Evolutionary conservation across 352 stramenopile species (phyloP), one percentile per base, ranked within the genome.

Genomic region (Phytophthora capsici): DNA sequence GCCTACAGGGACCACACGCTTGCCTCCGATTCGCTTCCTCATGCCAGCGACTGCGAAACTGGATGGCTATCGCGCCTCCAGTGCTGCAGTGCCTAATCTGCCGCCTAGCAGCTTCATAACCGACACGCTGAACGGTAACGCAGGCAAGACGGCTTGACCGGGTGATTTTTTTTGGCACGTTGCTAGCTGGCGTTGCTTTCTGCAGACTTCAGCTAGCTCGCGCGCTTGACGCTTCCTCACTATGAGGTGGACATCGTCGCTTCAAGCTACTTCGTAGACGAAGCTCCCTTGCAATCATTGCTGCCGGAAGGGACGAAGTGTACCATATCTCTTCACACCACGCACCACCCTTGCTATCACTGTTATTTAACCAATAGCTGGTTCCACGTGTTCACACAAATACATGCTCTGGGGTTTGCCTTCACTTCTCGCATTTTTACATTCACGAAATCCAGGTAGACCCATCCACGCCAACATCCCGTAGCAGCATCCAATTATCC

Each of bases 21-120:
- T 93, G 40, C 84, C 84, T 20, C 84, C 84, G 20, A 93, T 93
- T 69, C 89, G 84, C 65, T 90, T 83, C 50, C 74, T 93, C 44
- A 93, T 86, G 49, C 78, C 80, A 0, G 71, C 28, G 28, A 34
- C 28, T 34, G 77, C 54, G 28, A 93, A 91, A 32, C 66, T 90
- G 4, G 82, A 90, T 40, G 78, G 78, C 22, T 90, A 83, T 69
- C 78, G 80, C 14, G 73, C 71, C 16, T 76, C 73, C 17, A 84
- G 72, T 51, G 58, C 71, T 10, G 40, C 79, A 19, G 58, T 78
- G 51, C 66, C 73, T 46, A 59, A 56, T 32, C 69, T 85, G 43
- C 78, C 80, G 30, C 78, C 78, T 12, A 84, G 68, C 34, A 78
- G 58, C 68, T 89, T 89, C 60, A 75, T 89, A 37, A 66, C 81